Evolutionary conservation across 352 stramenopile species (phyloP).

Genomic region (Phytophthora colocasiae): DNA sequence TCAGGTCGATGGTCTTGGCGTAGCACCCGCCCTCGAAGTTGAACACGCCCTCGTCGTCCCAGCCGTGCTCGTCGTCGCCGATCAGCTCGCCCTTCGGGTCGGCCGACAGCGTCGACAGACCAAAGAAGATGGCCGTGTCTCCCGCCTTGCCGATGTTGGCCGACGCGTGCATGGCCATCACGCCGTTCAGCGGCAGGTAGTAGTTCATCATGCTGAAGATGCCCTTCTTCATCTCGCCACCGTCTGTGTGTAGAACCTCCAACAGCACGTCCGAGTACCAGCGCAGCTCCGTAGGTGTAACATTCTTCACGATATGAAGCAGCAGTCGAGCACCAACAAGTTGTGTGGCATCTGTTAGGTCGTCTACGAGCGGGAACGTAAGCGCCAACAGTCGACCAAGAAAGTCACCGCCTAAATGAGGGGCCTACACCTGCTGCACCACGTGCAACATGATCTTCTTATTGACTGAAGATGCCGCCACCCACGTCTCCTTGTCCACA

Average conservation of each 20-base stretch:
- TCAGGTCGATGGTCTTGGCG: slow-evolving; percentile 98
- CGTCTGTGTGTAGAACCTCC: slow-evolving; percentile 74
- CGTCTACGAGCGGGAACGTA: slow-evolving; percentile 82
- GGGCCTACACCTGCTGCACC: slow-evolving; percentile 61
- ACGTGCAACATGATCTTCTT: slow-evolving; percentile 69
- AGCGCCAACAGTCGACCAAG: slow-evolving; percentile 73
- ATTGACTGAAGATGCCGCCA: slow-evolving; percentile 44
- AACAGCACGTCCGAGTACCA: slow-evolving; percentile 85
- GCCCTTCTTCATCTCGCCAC: slow-evolving; percentile 99
- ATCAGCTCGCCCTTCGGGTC: slow-evolving; percentile 88
- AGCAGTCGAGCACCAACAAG: slow-evolving; percentile 69
- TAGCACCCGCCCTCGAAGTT: slow-evolving; percentile 99
- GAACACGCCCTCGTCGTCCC: slow-evolving; percentile 98
- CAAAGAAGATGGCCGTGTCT: slow-evolving; percentile 98
- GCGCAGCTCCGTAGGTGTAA: slow-evolving; percentile 76
- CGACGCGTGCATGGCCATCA: slow-evolving; percentile 98
- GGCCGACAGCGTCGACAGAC: slow-evolving; percentile 93
- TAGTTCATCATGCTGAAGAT: slow-evolving; percentile 99
- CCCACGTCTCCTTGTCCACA: slow-evolving; percentile 53
- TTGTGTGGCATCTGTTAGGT: slow-evolving; percentile 70
- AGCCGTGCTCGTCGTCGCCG: slow-evolving; percentile 95
- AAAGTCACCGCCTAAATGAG: no score
- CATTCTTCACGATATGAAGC: slow-evolving; percentile 63
- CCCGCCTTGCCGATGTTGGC: slow-evolving; percentile 97
- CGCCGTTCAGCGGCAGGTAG: slow-evolving; percentile 94